A percentile compares a stretch with the other conserved stretches of the same genome.
phyloP scores from a whole-genome alignment of 1,284 basidiomycete genomes.

The Agroathelia rolfsii region DNA sequence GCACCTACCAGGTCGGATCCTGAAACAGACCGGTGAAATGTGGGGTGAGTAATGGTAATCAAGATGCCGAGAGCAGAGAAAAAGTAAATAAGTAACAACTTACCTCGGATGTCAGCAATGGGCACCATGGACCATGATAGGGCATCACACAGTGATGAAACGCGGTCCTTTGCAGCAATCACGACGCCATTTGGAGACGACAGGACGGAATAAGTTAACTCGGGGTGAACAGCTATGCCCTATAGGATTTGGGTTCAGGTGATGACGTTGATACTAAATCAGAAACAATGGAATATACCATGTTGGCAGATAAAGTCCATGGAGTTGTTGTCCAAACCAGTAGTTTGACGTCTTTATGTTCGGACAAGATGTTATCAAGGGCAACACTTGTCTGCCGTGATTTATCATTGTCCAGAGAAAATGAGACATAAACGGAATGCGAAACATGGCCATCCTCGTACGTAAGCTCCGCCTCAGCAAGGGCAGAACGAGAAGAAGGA shows the following conservation, averaged over 20 bases:
- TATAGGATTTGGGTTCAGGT: conserved; percentile 20
- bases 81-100: conserved; percentile 4
- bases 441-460: conserved; percentile 88
- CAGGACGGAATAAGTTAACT: conserved; percentile 65
- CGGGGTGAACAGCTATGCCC: conserved; percentile 80
- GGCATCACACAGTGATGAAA: no score
- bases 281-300: conserved; percentile 46
- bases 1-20: conserved; percentile 59
- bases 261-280: conserved; percentile 3
- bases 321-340: conserved; percentile 99
- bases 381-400: no score
- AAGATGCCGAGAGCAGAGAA: background rate
- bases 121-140: no score
- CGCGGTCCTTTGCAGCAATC: conserved; percentile 64
- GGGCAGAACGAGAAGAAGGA: conserved; percentile 86
- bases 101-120: conserved; percentile 44
- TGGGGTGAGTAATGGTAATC: no score
- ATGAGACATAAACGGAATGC: conserved; percentile 80
- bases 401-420: no score
- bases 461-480: conserved; percentile 91
- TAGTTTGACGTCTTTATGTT: conserved; percentile 48
- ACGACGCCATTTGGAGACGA: conserved; percentile 26
- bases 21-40: no score
- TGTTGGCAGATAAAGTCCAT: conserved; percentile 94
- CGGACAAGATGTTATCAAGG: no score